Evolutionary conservation across 495 filamentous ascomycete species (phyloP).

Genomic region (Trichoderma orchidacearum): DNA sequence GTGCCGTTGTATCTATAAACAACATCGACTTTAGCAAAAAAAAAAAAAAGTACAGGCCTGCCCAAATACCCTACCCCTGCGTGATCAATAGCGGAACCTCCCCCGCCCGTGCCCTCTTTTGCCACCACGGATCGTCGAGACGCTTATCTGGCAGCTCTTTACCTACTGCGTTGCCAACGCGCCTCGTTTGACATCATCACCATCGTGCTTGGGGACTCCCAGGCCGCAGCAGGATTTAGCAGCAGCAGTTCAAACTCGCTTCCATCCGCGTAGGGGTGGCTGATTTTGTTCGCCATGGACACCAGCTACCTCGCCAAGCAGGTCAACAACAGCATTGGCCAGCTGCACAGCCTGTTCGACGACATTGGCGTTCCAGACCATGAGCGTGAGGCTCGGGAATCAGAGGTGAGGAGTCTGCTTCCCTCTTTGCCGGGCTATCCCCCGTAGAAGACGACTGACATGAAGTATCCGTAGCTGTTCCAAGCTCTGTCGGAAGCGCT

Average conservation of each 20-base stretch:
- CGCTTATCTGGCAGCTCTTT: neutral
- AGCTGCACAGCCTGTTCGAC: constrained; percentile 88
- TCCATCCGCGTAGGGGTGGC: neutral
- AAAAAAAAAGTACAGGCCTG: neutral
- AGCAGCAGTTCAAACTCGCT: no score
- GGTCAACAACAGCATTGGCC: constrained; percentile 79
- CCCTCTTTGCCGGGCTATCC: neutral
- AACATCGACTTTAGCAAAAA: neutral
- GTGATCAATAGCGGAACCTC: neutral
- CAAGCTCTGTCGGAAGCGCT: constrained; percentile 75
- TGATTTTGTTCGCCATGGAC: constrained; percentile 46
- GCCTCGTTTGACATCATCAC: neutral
- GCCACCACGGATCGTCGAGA: neutral
- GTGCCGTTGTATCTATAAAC: neutral
- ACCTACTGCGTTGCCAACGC: neutral
- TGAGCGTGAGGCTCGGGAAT: constrained; percentile 78
- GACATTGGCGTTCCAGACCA: constrained; percentile 85
- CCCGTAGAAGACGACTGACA: neutral
- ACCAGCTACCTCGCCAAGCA: constrained; percentile 84
- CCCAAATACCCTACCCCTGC: neutral
- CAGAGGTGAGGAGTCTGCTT: constrained; percentile 46
- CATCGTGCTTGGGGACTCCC: neutral
- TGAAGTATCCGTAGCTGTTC: constrained; percentile 53
- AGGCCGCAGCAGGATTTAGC: neutral
- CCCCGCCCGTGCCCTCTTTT: neutral